These are phyloP conservation scores for Barnettozyma pratensis DNA, from an alignment of 805 yeast species.

Conservation along the genomic window DNA sequence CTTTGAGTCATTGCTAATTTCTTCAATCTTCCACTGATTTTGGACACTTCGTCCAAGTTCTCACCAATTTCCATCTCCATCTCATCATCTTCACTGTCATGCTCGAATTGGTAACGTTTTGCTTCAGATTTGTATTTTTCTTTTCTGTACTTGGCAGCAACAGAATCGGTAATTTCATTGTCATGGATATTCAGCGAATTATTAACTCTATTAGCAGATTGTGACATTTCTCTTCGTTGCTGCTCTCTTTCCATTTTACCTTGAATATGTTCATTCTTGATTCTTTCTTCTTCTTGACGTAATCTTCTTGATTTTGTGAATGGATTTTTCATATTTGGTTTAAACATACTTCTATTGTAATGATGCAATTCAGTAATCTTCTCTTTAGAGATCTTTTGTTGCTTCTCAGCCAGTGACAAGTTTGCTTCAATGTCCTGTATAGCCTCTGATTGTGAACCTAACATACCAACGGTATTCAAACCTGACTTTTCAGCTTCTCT, in stretches of 20 bases:
- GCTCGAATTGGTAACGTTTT: constrained; percentile 72
- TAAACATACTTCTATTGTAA: constrained; percentile 74
- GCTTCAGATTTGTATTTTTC: constrained; percentile 44
- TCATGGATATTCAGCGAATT: constrained; percentile 44
- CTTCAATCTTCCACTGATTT: constrained; percentile 64
- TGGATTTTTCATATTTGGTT: constrained; percentile 79
- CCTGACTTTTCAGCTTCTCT: constrained; percentile 71
- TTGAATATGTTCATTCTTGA: constrained; percentile 55
- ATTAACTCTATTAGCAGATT: constrained; percentile 64
- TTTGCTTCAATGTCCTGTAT: constrained; percentile 76
- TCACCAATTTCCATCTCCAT: constrained; percentile 83
- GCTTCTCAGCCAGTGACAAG: constrained; percentile 72
- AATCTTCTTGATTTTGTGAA: constrained; percentile 77
- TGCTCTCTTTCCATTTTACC: constrained; percentile 60
- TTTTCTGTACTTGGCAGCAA: constrained; percentile 32
- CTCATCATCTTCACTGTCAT: constrained; percentile 89
- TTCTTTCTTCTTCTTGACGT: constrained; percentile 65
- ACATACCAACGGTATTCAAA: constrained; percentile 79
- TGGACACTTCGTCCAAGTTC: constrained; percentile 74
- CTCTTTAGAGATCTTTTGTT: constrained; percentile 75
- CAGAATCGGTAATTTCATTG: constrained; percentile 29
- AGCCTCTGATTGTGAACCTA: constrained; percentile 91
- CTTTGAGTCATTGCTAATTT: constrained; percentile 68
- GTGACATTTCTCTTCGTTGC: constrained; percentile 52
- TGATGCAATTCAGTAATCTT: constrained; percentile 76